Percentiles rank a stretch among this genome's conserved stretches.
Evolutionary conservation across 768 basidiomycete genomes (phyloP).

Genomic region (Lentinus tigrinus): DNA sequence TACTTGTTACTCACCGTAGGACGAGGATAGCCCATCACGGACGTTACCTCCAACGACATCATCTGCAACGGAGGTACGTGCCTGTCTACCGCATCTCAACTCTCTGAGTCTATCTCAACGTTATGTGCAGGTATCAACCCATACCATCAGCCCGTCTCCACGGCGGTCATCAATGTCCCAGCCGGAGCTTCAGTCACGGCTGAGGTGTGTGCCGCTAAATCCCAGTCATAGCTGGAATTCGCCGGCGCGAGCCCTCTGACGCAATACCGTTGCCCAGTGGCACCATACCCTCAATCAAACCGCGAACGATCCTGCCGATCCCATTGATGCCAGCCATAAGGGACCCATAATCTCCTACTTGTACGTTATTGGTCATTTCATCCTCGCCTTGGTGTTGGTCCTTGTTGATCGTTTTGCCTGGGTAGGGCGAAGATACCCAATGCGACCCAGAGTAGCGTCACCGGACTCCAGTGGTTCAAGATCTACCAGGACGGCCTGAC

Average conservation of each 20-base stretch:
- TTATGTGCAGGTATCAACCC: slow-evolving; percentile 42
- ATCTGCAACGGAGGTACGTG: slow-evolving; percentile 52
- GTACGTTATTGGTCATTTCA: not conserved
- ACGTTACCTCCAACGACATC: slow-evolving; percentile 51
- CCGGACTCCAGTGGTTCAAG: slow-evolving; percentile 54
- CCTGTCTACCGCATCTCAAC: not conserved
- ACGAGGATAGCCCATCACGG: slow-evolving; percentile 47
- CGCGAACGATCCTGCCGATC: slow-evolving; percentile 43
- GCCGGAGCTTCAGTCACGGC: slow-evolving; percentile 55
- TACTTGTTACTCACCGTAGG: not conserved
- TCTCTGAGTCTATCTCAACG: no score
- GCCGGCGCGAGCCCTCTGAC: not conserved
- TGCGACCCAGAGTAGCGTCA: slow-evolving; percentile 45
- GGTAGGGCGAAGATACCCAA: slow-evolving; percentile 42
- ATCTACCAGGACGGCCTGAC: slow-evolving; percentile 45
- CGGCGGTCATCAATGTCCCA: slow-evolving; percentile 44
- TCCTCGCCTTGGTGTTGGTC: not conserved
- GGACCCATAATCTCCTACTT: slow-evolving; percentile 33
- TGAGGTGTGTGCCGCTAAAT: slow-evolving; percentile 41
- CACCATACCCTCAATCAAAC: slow-evolving; percentile 14
- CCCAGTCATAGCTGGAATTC: not conserved
- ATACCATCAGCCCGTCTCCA: slow-evolving; percentile 46
- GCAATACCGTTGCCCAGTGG: not conserved
- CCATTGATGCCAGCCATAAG: slow-evolving; percentile 50
- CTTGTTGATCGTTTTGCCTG: not conserved